These are phyloP conservation scores for Scolecobasidium constrictum DNA, from an alignment of 2,329 filamentous ascomycete genomes.

Conservation along the genomic window DNA sequence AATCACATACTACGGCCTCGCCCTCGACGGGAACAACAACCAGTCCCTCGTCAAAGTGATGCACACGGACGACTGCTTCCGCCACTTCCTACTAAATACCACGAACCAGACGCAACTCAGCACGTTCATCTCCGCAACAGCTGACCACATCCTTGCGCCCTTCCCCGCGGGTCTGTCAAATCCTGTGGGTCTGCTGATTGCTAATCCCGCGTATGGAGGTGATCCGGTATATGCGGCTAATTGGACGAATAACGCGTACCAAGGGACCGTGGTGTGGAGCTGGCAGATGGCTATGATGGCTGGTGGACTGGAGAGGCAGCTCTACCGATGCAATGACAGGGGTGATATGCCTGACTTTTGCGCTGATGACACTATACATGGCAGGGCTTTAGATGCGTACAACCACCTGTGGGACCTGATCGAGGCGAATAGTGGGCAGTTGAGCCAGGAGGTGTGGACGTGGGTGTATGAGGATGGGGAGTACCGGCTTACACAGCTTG, in stretches of 20 bases:
- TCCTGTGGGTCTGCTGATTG: conserved; percentile 45
- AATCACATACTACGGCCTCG: conserved; percentile 44
- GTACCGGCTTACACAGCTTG: conserved; percentile 41
- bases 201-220: conserved; percentile 48
- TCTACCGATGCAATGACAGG: conserved; percentile 37
- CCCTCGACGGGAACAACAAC: conserved; percentile 42
- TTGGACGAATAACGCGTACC: conserved; percentile 49
- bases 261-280: conserved; percentile 54
- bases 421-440: conserved; percentile 39
- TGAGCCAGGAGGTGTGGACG: conserved; percentile 52
- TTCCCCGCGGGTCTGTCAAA: conserved; percentile 51
- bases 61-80: conserved; percentile 55
- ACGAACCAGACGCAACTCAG: conserved; percentile 45
- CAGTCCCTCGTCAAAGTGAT: conserved; percentile 44
- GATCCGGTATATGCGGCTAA: conserved; percentile 36
- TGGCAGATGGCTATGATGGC: conserved; percentile 58
- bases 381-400: conserved; percentile 40
- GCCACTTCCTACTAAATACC: conserved; percentile 50
- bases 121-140: neutral
- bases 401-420: conserved; percentile 51
- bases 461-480: conserved; percentile 42
- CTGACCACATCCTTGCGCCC: conserved; percentile 40
- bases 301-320: conserved; percentile 45
- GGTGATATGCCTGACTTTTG: conserved; percentile 39
- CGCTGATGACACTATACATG: conserved; percentile 28